Evolutionary conservation across 2,329 filamentous ascomycete species (phyloP).

Genomic region (Trichoderma citrinoviride): DNA sequence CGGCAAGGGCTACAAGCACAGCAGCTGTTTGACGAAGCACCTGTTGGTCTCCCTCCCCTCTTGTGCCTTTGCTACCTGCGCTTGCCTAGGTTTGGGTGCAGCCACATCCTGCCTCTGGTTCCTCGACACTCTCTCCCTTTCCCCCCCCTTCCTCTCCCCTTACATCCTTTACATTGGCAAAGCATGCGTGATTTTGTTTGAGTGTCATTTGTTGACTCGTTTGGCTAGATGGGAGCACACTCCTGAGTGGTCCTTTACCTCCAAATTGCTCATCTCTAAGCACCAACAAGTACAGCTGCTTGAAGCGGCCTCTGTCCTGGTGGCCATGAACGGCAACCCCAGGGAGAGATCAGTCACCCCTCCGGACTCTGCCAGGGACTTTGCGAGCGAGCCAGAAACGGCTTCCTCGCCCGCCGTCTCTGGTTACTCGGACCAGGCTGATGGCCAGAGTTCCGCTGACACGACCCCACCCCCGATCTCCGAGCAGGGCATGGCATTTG

Average conservation of each 20-base stretch:
- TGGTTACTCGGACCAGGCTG: constrained; percentile 73
- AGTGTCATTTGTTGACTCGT: constrained; percentile 31
- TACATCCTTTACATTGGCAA: neutral
- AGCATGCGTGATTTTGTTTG: constrained; percentile 10
- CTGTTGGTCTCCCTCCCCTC: constrained; percentile 78
- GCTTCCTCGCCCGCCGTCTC: constrained; percentile 81
- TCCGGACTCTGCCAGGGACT: constrained; percentile 64
- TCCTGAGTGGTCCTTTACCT: constrained; percentile 95
- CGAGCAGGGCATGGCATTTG: constrained; percentile 56
- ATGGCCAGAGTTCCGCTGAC: constrained; percentile 79
- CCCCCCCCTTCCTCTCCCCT: neutral
- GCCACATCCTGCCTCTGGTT: neutral
- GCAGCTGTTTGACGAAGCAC: constrained; percentile 99
- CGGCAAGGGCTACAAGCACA: constrained; percentile 99
- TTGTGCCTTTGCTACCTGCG: constrained; percentile 9
- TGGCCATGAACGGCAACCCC: constrained; percentile 71
- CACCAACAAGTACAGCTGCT: constrained; percentile 98
- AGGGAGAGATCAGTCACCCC: constrained; percentile 56
- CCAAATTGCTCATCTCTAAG: constrained; percentile 97
- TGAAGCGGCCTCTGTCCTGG: constrained; percentile 92
- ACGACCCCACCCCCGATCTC: constrained; percentile 85
- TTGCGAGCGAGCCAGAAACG: constrained; percentile 77
- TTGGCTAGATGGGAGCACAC: constrained; percentile 92
- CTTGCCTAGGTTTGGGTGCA: constrained; percentile 23
- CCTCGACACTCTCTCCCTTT: neutral